Evolutionary conservation across 1,284 basidiomycete species (phyloP), one percentile per base, ranked within the genome.

Genomic region (Mycena sp.): DNA sequence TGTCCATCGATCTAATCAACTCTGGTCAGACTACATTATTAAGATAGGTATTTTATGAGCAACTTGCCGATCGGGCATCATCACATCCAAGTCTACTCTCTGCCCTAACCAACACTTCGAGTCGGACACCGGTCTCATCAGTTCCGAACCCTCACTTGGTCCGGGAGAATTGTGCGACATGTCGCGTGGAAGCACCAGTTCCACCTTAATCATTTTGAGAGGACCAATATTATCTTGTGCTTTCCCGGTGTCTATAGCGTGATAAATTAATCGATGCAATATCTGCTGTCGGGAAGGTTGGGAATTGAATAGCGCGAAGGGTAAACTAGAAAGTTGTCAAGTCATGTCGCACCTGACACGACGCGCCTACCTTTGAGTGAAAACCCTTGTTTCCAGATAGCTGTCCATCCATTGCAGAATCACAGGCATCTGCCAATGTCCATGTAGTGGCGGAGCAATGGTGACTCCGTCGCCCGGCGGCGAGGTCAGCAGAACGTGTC

Each of bases 241-340:
- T 21, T 56, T 41, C 9, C 21, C 48, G 32, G 72, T 63, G 30
- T 55, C 49, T 4, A 80, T 59, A 12, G 80, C 78, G 63, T 76
- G 81, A 71, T 92, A 92, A 48, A 86, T 71, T 28, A 92, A 73
- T 29, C 88, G 85, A 67, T 86, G 85, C 12, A 87, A 58, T 50
- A 81, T 64, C 55, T 70, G 78, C 63, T 82, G 82, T 62, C 78
- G 70, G 21, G 69, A 59, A 9, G 79, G 80, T 10, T 74, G 63
- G 12, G 74, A 70, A 48, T 79, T 73, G 35, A 82, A 73, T 41
- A 87, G 68, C 5, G 73, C 58, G 11, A 77, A 61, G 26, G 87
- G 87, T 30, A 85, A 70, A 72, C 89, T 90, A 26, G 44, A 49
- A 32, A 59, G 53, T 16, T 25, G 61, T 28, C 19, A 63, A 19